Conservation (phyloP, 495 filamentous ascomycete genomes). For the Eremomyces bilateralis region DNA sequence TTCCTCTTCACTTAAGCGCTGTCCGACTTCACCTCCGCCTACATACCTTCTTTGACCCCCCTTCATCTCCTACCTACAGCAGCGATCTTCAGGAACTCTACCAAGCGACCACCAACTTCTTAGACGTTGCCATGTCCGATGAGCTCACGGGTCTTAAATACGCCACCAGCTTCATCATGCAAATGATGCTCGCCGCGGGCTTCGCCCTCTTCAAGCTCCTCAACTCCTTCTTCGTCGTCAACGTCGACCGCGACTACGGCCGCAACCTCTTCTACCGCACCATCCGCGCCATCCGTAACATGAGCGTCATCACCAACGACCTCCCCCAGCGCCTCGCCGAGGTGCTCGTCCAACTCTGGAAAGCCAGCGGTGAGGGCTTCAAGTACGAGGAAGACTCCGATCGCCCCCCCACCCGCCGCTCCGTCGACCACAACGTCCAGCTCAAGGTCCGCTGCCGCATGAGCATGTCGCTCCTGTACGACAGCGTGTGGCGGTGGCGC, state of each 20-base stretch:
- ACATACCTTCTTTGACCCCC: background rate
- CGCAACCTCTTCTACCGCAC: conserved; percentile 52
- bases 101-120: conserved; percentile 49
- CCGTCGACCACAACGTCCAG: conserved; percentile 52
- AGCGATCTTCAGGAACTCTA: conserved; percentile 28
- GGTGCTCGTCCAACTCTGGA: conserved; percentile 83
- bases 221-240: conserved; percentile 56
- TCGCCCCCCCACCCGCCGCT: conserved; percentile 12
- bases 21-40: conserved; percentile 66
- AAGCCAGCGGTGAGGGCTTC: conserved; percentile 38
- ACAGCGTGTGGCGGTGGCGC: conserved; percentile 85
- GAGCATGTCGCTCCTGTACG: conserved; percentile 84
- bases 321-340: conserved; percentile 70
- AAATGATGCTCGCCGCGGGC: conserved; percentile 77
- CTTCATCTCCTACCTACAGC: background rate
- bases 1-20: conserved; percentile 47
- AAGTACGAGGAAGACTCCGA: conserved; percentile 21
- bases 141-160: conserved; percentile 31
- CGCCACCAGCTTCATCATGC: conserved; percentile 69
- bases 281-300: conserved; percentile 52
- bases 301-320: conserved; percentile 67
- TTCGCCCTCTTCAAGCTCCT: conserved; percentile 71
- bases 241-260: conserved; percentile 56
- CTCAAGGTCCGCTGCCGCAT: conserved; percentile 74
- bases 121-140: conserved; percentile 47